Evolutionary conservation across 345 rosid genomes (phyloP).

Genomic region (Cardamine chenopodiifolia): DNA sequence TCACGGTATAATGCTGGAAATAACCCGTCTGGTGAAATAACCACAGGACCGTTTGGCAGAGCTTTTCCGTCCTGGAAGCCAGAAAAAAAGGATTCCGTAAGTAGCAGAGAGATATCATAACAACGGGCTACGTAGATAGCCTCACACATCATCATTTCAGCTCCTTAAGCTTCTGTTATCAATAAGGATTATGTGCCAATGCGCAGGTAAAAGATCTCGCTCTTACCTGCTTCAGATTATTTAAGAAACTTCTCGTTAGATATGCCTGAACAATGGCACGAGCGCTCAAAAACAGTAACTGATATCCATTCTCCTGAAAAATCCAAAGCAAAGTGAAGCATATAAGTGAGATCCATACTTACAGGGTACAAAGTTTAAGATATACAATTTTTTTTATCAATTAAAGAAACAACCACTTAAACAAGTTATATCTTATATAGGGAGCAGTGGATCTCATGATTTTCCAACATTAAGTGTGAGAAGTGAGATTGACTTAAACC

Average conservation of each 20-base stretch:
- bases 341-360: slow-evolving; percentile 9
- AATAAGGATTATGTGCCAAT: background rate
- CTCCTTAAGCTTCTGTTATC: background rate
- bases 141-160: background rate
- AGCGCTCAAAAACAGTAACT: slow-evolving; percentile 87
- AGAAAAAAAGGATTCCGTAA: background rate
- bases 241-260: slow-evolving; percentile 74
- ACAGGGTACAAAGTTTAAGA: background rate
- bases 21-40: slow-evolving; percentile 89
- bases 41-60: slow-evolving; percentile 85
- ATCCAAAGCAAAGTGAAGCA: slow-evolving; percentile 20
- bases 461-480: background rate
- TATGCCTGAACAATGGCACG: slow-evolving; percentile 97
- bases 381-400: background rate
- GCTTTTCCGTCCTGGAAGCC: slow-evolving; percentile 80
- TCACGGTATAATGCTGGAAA: slow-evolving; percentile 90
- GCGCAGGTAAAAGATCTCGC: slow-evolving; percentile 6
- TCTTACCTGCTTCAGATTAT: slow-evolving; percentile 82
- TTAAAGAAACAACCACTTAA: background rate
- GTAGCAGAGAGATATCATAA: slow-evolving; percentile 17
- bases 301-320: slow-evolving; percentile 92
- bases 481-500: slow-evolving; percentile 21
- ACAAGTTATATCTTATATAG: too few relatives aligned
- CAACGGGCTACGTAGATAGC: background rate
- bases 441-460: background rate